Evolutionary conservation across 345 rosid species (phyloP), one percentile per base, ranked within the genome.

Genomic region (Clarkia xantiana): DNA sequence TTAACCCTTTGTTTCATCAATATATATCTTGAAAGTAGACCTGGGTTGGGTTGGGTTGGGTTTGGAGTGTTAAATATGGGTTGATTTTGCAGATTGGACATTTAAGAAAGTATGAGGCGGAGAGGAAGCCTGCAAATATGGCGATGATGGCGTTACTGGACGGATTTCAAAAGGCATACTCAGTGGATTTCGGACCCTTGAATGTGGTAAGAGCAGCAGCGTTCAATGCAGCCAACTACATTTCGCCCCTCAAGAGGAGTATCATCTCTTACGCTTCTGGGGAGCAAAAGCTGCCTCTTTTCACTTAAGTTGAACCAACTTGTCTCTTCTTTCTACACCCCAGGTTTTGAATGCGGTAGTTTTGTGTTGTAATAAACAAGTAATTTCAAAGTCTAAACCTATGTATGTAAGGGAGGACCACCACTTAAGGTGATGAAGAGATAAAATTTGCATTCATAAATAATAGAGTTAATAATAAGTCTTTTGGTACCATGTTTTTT

Each of bases 221-320:
- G 0, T 78, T 90, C 52, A 76, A 81, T 15, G 93, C 82, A 4
- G 98, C 89, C 56, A 73, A 83, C 47, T 65, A 77, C 52, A 72
- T 86, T 60, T 75, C 93, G 1, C 96, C 94, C 6, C 86, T 86
- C 18, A 86, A 83, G 39, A 79, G 69, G 62, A 77, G 71, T 18
- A 86, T 91, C 50, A 83, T 91, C 48, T 81, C 84, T 0, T 91
- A 67, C 67, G 98, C 98, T 20, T 86, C 86, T 0, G 96, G 98
- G 36, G 83, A 83, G 17, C 73, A 71, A 55, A 65, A 66, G 64
- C 49, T 86, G 42, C 94, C 86, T 0, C 68, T 70, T 18, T 76
- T 86, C 52, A 56, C 47, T 6, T 81, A 14, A 62, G 51, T 19
- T 15, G 13, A 13, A 16, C 16, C 12, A 3, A 18, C 13, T 15